Evolutionary conservation across 2,329 filamentous ascomycete species (phyloP), one percentile per base, ranked within the genome.

Genomic region (Xylariaceae sp.): DNA sequence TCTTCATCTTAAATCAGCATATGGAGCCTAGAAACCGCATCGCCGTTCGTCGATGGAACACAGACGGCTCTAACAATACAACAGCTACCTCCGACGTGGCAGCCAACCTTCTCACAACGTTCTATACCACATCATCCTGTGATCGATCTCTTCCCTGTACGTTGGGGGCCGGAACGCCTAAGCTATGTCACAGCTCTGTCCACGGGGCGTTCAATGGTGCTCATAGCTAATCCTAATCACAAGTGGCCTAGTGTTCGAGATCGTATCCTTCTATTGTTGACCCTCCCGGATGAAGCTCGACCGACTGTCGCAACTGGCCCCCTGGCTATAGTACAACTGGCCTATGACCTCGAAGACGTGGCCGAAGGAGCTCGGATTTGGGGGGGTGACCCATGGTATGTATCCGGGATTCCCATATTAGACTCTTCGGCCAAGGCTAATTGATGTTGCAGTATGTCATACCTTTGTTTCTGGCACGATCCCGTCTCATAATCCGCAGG

Each of bases 291-390:
- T 2, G 62, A 71, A 31, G 55, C 71, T 35, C 72, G 78, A 30
- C 80, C 80, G 11, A 64, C 72, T 2, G 63, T 66, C 9, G 77
- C 77, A 1, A 68, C 69, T 17, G 70, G 72, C 6, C 68, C 71
- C 12, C 65, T 77, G 54, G 77, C 71, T 5, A 63, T 82, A 18
- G 62, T 77, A 19, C 73, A 76, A 48, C 68, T 83, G 44, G 71
- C 75, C 2, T 81, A 81, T 48, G 80, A 83, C 56, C 62, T 83
- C 41, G 80, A 83, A 56, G 78, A 83, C 55, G 63, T 59, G 3
- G 62, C 71, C 0, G 79, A 82, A 55, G 80, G 80, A 1, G 58
- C 76, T 45, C 62, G 74, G 11, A 71, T 83, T 52, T 76, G 72
- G 61, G 73, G 75, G 5, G 59, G 65, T 0, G 75, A 81, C 53